Conservation (phyloP, 345 rosid genomes). For the Luvunga scandens region DNA sequence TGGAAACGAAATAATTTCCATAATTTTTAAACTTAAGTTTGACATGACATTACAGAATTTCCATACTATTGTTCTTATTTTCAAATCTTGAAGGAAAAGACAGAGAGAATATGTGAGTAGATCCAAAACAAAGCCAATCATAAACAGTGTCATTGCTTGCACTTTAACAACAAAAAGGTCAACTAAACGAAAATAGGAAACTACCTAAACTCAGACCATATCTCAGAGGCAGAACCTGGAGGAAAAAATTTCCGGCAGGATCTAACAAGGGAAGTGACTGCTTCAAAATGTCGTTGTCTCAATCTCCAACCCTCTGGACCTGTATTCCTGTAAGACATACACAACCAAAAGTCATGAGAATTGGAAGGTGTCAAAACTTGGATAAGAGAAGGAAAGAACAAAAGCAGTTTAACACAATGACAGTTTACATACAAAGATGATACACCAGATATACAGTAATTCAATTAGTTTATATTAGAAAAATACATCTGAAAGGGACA, state of each 20-base stretch:
- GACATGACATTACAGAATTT: neutral
- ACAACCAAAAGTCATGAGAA: conserved; percentile 7
- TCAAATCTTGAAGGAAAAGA: neutral
- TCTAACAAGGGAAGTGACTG: conserved; percentile 82
- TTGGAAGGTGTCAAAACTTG: neutral
- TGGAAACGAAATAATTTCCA: neutral
- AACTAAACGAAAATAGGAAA: neutral
- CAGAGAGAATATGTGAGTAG: neutral
- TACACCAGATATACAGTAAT: neutral
- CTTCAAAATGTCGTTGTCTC: conserved; percentile 88
- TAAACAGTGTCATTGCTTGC: neutral
- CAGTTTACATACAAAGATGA: neutral
- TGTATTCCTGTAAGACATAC: conserved; percentile 55
- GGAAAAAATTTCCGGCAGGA: conserved; percentile 87
- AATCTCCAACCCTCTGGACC: conserved; percentile 99
- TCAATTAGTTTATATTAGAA: neutral
- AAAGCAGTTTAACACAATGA: neutral
- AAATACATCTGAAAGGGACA: neutral
- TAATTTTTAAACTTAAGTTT: neutral
- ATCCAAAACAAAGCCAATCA: neutral
- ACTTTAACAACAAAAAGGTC: neutral
- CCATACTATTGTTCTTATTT: too few species aligned
- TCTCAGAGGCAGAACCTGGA: conserved; percentile 81
- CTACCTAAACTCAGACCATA: conserved; percentile 93
- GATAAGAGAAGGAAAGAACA: neutral